Evolutionary conservation across 73 alveolate species (phyloP).

Genomic region (Paramecium bursaria): DNA sequence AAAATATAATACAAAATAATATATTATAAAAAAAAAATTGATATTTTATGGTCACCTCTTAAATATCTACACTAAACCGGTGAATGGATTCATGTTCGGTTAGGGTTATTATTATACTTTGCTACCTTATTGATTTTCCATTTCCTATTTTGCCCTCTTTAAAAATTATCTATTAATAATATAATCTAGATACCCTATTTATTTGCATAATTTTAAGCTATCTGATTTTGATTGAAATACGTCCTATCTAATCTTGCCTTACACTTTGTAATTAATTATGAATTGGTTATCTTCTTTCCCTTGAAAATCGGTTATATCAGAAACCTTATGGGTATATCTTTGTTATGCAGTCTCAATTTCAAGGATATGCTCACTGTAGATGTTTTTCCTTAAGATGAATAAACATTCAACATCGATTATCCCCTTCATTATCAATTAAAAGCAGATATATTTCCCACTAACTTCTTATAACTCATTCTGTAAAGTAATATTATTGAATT

Average conservation of each 20-base stretch:
- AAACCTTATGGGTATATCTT: slow-evolving; percentile 11
- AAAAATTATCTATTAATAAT: no score
- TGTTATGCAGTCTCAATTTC: slow-evolving; percentile 38
- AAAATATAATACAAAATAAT: neutral
- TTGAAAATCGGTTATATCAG: neutral
- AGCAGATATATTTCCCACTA: slow-evolving; percentile 24
- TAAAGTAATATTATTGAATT: neutral
- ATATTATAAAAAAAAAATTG: no score
- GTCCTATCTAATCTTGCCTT: slow-evolving; percentile 24
- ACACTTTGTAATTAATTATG: neutral
- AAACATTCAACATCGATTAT: slow-evolving; percentile 11
- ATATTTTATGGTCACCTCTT: no score
- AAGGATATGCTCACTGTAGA: slow-evolving; percentile 11
- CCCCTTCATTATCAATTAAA: neutral
- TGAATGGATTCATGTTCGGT: no score
- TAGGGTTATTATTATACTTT: no score
- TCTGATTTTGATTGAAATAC: neutral
- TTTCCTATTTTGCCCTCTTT: no score
- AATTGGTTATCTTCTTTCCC: slow-evolving; percentile 21
- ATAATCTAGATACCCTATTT: neutral
- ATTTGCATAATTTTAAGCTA: slow-evolving; percentile 12
- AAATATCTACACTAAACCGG: no score
- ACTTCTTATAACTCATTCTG: slow-evolving; percentile 27
- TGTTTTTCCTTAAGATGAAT: slow-evolving; percentile 18
- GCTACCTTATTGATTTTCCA: no score